Evolutionary conservation across 306 rosid genomes (phyloP), one percentile per base, ranked within the genome.

Genomic region (Trifolium fragiferum): DNA sequence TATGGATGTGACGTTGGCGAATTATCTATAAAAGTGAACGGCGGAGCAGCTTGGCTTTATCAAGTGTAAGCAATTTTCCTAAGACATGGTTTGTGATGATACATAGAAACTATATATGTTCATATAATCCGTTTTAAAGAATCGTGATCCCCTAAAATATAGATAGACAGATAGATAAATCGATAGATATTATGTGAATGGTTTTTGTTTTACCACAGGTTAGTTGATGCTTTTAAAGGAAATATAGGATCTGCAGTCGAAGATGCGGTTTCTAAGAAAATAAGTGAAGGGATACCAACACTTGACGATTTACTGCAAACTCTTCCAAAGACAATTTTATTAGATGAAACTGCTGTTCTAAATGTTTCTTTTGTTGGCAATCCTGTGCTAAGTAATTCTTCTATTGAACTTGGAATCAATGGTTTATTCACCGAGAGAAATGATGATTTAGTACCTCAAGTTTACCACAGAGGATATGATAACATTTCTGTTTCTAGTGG

Each of bases 11-110:
- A 83, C 54, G 93, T 91, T 38, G 82, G 86, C 71, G 80, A 81
- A 18, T 70, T 94, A 69, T 76, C 85, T 50, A 87, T 90, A 80
- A 83, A 86, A 74, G 30, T 94, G 79, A 76, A 90, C 5, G 96
- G 98, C 30, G 98, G 94, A 70, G 96, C 85, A 70, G 91, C 97
- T 51, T 93, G 98, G 98, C 91, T 94, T 86, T 91, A 93, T 84
- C 90, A 93, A 90, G 85, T 81, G 97, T 93, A 90, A 54, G 79
- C 78, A 71, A 76, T 69, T 59, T 72, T 85, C 74, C 62, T 43
- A 50, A 76, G 25, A 73, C 6, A 20, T 62, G 63, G 16, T 65
- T 21, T 51, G 51, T 74, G 50, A 53, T 41, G 76, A 41, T 32
- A 14, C 13, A 60, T 61, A 19, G 14, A 55, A 77, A 44, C 15